Conservation (phyloP, 805 yeast genomes). For the Candida nanaspora region DNA sequence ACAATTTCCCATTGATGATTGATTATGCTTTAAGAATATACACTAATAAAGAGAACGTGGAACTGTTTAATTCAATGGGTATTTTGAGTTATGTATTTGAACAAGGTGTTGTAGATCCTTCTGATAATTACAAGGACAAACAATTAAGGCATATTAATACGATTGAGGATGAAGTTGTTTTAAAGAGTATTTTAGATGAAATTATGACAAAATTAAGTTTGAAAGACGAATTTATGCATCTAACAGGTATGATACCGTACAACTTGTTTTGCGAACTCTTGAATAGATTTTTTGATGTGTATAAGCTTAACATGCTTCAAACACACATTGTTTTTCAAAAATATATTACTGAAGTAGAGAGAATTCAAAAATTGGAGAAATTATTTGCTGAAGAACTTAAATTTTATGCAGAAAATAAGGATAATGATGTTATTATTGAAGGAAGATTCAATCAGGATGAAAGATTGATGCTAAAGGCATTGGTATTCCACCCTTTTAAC, state of each 20-base stretch:
- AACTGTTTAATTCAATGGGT: neutral
- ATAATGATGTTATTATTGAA: neutral
- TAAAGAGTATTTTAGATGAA: neutral
- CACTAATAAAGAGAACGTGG: neutral
- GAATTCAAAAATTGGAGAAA: neutral
- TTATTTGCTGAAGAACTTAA: neutral
- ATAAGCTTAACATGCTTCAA: neutral
- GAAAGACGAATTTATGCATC: neutral
- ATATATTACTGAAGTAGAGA: neutral
- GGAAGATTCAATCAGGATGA: neutral
- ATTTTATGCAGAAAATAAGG: neutral
- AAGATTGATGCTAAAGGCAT: neutral
- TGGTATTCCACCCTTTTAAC: neutral
- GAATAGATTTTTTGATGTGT: neutral
- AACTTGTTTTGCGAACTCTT: neutral
- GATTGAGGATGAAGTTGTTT: neutral
- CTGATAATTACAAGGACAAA: too few relatives aligned
- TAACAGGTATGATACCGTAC: neutral
- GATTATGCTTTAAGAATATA: neutral
- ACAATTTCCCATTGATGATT: neutral
- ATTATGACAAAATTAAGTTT: neutral
- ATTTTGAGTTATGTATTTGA: neutral
- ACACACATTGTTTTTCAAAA: neutral
- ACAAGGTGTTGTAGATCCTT: neutral
- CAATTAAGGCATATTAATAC: neutral